These are phyloP conservation scores for Fibroporia radiculosa DNA, from an alignment of 768 basidiomycete species.

Conservation along the genomic window DNA sequence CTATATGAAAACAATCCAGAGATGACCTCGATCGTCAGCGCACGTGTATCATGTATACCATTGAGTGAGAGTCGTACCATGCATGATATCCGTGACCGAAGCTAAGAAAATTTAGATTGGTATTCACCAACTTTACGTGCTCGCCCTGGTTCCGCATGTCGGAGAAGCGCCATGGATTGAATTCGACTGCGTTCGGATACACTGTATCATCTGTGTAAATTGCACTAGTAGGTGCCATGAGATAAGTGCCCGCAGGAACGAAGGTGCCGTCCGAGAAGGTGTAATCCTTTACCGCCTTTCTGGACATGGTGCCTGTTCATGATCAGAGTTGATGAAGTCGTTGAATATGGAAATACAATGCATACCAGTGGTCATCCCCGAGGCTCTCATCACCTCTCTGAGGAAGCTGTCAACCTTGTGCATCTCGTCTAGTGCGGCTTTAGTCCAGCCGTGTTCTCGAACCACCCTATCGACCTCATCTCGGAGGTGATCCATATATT, in stretches of 20 bases:
- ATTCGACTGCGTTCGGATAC: conserved; percentile 17
- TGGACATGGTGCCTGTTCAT: conserved; percentile 1
- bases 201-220: conserved; percentile 16
- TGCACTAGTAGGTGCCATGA: conserved; percentile 9
- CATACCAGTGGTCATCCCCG: not conserved
- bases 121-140: conserved; percentile 13
- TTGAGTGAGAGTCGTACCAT: conserved; percentile 16
- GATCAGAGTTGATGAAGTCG: not conserved
- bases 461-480: conserved; percentile 24
- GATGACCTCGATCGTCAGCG: too few species aligned
- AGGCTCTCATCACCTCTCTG: conserved; percentile 18
- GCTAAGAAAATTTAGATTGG: conserved; percentile 9
- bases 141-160: conserved; percentile 7
- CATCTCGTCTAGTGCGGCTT: conserved; percentile 21
- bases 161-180: conserved; percentile 20
- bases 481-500: conserved; percentile 21
- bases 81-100: conserved; percentile 17
- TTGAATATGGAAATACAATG: not conserved
- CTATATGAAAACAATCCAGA: conserved; percentile 1
- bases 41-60: too few species aligned
- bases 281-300: conserved; percentile 9
- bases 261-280: conserved; percentile 15
- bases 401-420: conserved; percentile 27
- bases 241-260: conserved; percentile 16
- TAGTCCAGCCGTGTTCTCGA: conserved; percentile 25